A percentile compares a stretch with the other conserved stretches of the same genome.
Evolutionary conservation across 805 yeast genomes (phyloP).

Genomic region (Saccharomycopsis lassenensis): DNA sequence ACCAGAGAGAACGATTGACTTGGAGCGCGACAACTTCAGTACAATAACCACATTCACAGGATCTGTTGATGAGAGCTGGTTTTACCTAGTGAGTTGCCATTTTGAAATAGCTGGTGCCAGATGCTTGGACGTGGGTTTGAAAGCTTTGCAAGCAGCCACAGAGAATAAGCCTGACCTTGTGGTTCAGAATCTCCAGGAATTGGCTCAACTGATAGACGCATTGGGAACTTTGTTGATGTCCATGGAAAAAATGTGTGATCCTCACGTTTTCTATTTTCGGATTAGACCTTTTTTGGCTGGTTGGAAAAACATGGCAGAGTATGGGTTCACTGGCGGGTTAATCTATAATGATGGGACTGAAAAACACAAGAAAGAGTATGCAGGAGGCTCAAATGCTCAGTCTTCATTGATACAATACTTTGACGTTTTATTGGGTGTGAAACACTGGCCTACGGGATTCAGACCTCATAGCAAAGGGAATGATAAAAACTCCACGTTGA

Average conservation of each 20-base stretch:
- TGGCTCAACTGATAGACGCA: constrained; percentile 68
- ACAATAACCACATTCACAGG: constrained; percentile 84
- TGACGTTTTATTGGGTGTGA: constrained; percentile 65
- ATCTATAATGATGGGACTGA: constrained; percentile 39
- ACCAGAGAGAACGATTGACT: constrained; percentile 23
- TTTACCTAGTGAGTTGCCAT: constrained; percentile 76
- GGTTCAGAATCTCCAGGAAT: constrained; percentile 37
- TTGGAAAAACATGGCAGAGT: constrained; percentile 84
- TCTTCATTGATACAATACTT: constrained; percentile 80
- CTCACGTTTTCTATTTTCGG: constrained; percentile 79
- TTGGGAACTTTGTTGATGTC: constrained; percentile 63
- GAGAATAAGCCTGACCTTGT: constrained; percentile 33
- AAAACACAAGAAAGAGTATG: constrained; percentile 25
- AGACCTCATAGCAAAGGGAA: constrained; percentile 26
- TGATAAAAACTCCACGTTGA: constrained; percentile 14
- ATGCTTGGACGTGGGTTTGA: constrained; percentile 54
- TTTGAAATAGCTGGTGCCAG: constrained; percentile 77
- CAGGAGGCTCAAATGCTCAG: constrained; percentile 95
- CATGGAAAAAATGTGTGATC: constrained; percentile 93
- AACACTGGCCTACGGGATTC: constrained; percentile 70
- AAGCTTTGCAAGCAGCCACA: constrained; percentile 49
- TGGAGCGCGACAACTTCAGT: constrained; percentile 60
- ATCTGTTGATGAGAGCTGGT: constrained; percentile 87
- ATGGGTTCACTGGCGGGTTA: constrained; percentile 69
- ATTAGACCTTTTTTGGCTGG: constrained; percentile 89